Evolutionary conservation across 2,329 filamentous ascomycete genomes (phyloP), one percentile per base, ranked within the genome.

Genomic region (Verticillium nubilum): DNA sequence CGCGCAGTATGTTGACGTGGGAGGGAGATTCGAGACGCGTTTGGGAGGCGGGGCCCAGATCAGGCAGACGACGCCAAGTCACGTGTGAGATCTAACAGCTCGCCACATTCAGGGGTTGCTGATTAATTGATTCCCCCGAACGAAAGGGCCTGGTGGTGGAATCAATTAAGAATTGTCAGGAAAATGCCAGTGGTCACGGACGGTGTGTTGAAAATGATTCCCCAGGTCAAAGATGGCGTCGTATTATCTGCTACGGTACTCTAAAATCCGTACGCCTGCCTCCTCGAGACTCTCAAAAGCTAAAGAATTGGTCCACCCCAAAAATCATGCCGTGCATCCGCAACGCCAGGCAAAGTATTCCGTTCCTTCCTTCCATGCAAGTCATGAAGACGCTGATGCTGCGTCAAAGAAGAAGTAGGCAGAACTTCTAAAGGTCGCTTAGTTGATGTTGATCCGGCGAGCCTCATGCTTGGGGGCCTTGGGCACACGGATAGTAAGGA

Each of bases 401-500:
- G 42, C 3, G n/a, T 10, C 42, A 4, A 19, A 10, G 13, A 19
- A 23, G 19, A 50, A 23, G 10, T 12, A 23, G 12, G 19, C 7
- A 19, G 29, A 31, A 31, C 6, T 27, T 29, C 26, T 5, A 5
- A 17, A 19, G 26, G 25, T 13, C 35, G 23, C 59, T 76, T 78
- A 85, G 69, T 76, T 72, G 68, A 88, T 78, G 29, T 72, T 66
- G 65, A 88, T 85, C 73, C 82, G 83, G 67, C 80, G 78, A 33
- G 74, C 67, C 72, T 83, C 79, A 63, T 78, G 77, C 79, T 83
- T 85, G 75, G 81, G 83, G 26, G 83, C 81, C 80, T 89, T 91
- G 56, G 88, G 88, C 19, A 91, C 82, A 27, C 78, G 68, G 61
- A 91, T 79, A 65, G 72, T 83, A 64, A 91, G 76, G 63, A 90